Base-by-base conservation (phyloP, 495 filamentous ascomycete genomes). In the Aspergillus conjunctus region DNA sequence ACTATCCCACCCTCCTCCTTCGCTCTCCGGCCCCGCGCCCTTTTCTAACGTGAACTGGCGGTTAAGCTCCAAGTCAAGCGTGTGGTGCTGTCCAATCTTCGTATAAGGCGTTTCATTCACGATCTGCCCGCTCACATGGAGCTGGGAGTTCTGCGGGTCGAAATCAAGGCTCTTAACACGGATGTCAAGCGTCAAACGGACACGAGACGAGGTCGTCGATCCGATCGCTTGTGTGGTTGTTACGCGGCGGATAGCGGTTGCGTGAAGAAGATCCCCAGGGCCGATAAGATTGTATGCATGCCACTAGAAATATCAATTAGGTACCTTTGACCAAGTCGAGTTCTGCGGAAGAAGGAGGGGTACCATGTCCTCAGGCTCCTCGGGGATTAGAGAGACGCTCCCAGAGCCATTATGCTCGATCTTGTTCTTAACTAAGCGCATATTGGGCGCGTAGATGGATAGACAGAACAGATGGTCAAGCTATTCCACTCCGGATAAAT, bases 291-390 rank as follows among this genome's bases (percentile, higher is more conserved):
- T 98, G 81, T 97, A 93, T 71, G 89, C 88, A 68, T 97, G 93
- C 94, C 94, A 98, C 91, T 94, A 59, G 9, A 11, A 48, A 22
- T 22, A 48, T 20, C 7, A 21, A 46, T 10, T 3, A 46, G n/a
- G 20, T 17, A 10, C 15, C 4, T 21, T 18, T 17, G 8, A 41
- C 17, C 17, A 17, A 21, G 20, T 6, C 21, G 5, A 48, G 4
- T 20, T 20, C 20, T 20, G 10, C 30, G 22, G 34, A 26, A 26
- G 10, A 41, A 53, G 56, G 56, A 54, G 56, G 52, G 34, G 57
- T 79, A 93, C 91, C 92, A 98, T 97, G 73, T 98, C 94, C 77
- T 98, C 94, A 32, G 92, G 91, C 67, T 97, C 94, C 69, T 91
- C 87, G 3, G 94, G 93, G 51, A 91, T 83, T 51, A 98, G 80